A percentile compares a stretch with the other conserved stretches of the same genome.
phyloP scores from a whole-genome alignment of 805 yeast species.

The Saccharomycopsis amapae region DNA sequence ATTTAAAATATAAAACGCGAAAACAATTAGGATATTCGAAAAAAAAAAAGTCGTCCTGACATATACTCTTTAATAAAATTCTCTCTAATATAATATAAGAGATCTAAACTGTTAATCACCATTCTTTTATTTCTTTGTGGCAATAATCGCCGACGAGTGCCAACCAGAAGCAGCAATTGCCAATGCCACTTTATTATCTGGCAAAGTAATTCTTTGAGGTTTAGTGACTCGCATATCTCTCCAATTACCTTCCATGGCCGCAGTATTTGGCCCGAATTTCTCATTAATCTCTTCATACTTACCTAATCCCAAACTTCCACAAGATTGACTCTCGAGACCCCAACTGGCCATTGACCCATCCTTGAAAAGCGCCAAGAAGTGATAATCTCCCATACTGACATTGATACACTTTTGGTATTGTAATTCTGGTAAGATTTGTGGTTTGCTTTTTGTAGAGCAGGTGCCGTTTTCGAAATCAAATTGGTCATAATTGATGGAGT shows the following conservation, averaged over 20 bases:
- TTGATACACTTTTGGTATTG: constrained; percentile 45
- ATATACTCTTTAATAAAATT: too few relatives aligned
- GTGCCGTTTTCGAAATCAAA: constrained; percentile 30
- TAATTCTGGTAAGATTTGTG: constrained; percentile 33
- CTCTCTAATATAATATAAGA: too few relatives aligned
- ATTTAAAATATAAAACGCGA: too few relatives aligned
- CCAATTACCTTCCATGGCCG: constrained; percentile 30
- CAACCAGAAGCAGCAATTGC: constrained; percentile 72
- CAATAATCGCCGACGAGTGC: constrained; percentile 65
- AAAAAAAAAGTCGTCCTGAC: too few relatives aligned
- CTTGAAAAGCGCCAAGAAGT: constrained; percentile 51
- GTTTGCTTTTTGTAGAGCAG: constrained; percentile 24
- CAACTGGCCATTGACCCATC: constrained; percentile 54
- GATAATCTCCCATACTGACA: constrained; percentile 67
- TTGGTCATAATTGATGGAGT: background rate
- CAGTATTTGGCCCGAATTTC: constrained; percentile 24
- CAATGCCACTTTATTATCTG: constrained; percentile 39
- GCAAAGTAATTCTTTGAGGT: constrained; percentile 36
- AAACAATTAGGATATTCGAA: too few relatives aligned
- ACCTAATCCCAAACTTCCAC: constrained; percentile 74
- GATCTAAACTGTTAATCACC: too few relatives aligned
- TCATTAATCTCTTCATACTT: constrained; percentile 20
- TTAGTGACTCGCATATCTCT: constrained; percentile 27
- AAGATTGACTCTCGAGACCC: constrained; percentile 56
- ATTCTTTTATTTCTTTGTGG: too few relatives aligned